These are phyloP conservation scores for Cicer chorassanicum DNA, from an alignment of 306 rosid species.

Conservation along the genomic window DNA sequence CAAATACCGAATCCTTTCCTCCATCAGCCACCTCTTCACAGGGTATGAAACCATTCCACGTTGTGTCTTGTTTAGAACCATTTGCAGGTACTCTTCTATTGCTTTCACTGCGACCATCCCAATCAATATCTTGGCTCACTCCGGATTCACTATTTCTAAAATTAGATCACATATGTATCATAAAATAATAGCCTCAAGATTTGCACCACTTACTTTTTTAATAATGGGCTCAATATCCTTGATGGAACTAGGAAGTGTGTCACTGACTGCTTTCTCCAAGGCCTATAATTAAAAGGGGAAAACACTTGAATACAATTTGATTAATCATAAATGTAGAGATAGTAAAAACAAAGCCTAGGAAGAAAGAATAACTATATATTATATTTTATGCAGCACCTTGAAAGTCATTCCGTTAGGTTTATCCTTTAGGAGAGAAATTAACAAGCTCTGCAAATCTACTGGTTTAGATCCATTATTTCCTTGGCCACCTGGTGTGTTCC, in stretches of 20 bases:
- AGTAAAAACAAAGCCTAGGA: constrained; percentile 16
- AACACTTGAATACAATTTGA: constrained; percentile 33
- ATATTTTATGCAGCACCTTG: constrained; percentile 55
- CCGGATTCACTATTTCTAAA: constrained; percentile 62
- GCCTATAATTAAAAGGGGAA: constrained; percentile 56
- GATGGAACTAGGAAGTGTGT: constrained; percentile 64
- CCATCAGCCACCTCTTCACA: too few species aligned
- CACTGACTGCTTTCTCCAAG: constrained; percentile 86
- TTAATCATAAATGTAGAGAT: constrained; percentile 19
- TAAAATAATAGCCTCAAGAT: constrained; percentile 42
- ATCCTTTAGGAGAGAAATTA: constrained; percentile 71
- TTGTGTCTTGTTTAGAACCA: constrained; percentile 57
- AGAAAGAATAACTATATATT: constrained; percentile 27
- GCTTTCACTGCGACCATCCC: constrained; percentile 73
- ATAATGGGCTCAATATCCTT: constrained; percentile 78
- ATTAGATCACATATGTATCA: constrained; percentile 45
- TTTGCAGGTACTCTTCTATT: constrained; percentile 60
- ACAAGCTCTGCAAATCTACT: constrained; percentile 69
- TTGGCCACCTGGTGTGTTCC: constrained; percentile 62
- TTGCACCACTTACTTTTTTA: constrained; percentile 64
- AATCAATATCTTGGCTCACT: constrained; percentile 57
- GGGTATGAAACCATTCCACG: constrained; percentile 56
- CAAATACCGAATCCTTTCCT: too few species aligned
- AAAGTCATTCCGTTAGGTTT: constrained; percentile 85
- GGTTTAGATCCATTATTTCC: constrained; percentile 64